Base-by-base conservation (phyloP, 129 eudicot genomes). In the Cynara cardunculus region DNA sequence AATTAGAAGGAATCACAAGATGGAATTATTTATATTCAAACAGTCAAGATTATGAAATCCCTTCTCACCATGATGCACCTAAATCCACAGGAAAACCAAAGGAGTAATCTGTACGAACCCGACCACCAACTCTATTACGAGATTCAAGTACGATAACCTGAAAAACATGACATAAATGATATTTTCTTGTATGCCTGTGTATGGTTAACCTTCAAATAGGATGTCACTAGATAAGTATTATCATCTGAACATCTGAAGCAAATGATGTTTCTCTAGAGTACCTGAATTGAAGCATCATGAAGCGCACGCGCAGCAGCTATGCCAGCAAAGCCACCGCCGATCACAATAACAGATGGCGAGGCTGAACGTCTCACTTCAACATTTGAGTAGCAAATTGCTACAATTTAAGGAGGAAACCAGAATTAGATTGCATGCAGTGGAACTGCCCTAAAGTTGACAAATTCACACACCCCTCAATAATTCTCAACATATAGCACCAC, bases 11-110 rank as follows among this genome's bases (percentile, higher is more conserved):
- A 56, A 13, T 71, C 77, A 37, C 53, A 83, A 69, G 25, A 83
- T 71, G 61, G 39, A 21, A 64, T 10, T 14, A n/a, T 71, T 71
- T 18, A 31, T 21, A 35, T 39, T 31, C 37, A 22, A 64, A 72
- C 7, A 18, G 64, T 24, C 41, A 25, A 71, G 81, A 27, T 49
- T 62, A 37, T 71, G 49, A 70, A 77, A 28, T 16, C 72, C 59
- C 41, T 64, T 62, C 74, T 87, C 86, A 96, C 99, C 99, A 96
- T 80, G 99, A 96, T 76, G 99, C 99, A 78, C 99, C 99, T 83
- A 96, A 74, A 83, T 96, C 99, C 78, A 96, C 92, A 26, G 99
- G 99, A 81, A 92, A 96, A 72, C 99, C 99, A 83, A 96, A 96
- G 25, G 99, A 84, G 89, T 91, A 92, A 81, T 96, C 93, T 13